Evolutionary conservation across 345 rosid genomes (phyloP).

Genomic region (Linum tenue): DNA sequence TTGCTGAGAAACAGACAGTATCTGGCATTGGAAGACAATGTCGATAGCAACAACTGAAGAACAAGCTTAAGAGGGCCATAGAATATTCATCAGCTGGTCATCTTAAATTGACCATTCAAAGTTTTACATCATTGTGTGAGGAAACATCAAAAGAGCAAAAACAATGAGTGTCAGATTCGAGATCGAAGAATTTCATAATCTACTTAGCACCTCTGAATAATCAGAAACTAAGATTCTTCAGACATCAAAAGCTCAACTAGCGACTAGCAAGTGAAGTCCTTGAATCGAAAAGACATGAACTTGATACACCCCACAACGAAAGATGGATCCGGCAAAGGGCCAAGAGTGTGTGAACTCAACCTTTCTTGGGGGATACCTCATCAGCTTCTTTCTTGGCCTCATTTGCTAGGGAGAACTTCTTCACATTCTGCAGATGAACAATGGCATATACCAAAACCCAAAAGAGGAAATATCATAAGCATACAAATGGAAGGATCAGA

Average conservation of each 20-base stretch:
- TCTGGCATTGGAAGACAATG: no score
- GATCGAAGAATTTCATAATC: background rate
- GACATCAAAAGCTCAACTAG: no score
- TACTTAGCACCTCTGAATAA: no score
- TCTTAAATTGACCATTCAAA: no score
- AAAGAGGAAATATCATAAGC: background rate
- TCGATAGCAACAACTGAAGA: no score
- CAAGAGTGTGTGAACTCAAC: slow-evolving; percentile 10
- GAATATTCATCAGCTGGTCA: no score
- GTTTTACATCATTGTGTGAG: background rate
- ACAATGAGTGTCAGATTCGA: background rate
- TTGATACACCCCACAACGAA: no score
- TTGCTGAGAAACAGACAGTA: no score
- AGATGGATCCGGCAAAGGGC: no score
- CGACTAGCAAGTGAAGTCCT: background rate
- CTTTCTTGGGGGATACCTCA: slow-evolving; percentile 29
- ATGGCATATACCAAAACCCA: background rate
- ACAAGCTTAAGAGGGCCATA: no score
- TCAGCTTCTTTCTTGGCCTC: slow-evolving; percentile 28
- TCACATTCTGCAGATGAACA: slow-evolving; percentile 44
- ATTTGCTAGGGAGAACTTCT: slow-evolving; percentile 48
- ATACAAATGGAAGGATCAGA: background rate
- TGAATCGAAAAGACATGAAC: background rate
- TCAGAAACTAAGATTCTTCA: no score
- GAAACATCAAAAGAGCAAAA: background rate